These are phyloP conservation scores for Niebla homalea DNA, from an alignment of 495 filamentous ascomycete genomes.

Conservation along the genomic window DNA sequence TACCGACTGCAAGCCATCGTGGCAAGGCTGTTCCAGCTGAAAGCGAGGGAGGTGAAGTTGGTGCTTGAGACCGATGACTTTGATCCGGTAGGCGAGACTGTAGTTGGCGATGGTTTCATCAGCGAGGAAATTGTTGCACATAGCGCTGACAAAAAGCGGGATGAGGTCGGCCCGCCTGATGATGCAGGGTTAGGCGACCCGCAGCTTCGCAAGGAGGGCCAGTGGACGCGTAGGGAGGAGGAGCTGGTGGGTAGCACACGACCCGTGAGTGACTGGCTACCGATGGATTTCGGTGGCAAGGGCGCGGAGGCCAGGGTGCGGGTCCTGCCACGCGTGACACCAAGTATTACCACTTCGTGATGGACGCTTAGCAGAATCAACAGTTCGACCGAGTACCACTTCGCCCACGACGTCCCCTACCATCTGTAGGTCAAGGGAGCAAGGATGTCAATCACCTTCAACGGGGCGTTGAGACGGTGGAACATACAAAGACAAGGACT, in stretches of 20 bases:
- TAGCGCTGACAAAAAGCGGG: constrained; percentile 19
- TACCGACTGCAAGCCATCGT: constrained; percentile 71
- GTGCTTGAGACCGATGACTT: constrained; percentile 75
- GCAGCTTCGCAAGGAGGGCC: no score
- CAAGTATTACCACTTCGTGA: no score
- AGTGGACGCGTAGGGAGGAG: constrained; percentile 60
- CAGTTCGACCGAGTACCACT: no score
- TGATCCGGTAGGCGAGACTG: constrained; percentile 51
- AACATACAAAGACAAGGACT: no score
- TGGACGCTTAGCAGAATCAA: no score
- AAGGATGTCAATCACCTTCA: no score
- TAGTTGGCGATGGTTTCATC: constrained; percentile 39
- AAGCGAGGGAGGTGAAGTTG: constrained; percentile 49
- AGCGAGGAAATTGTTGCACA: constrained; percentile 44
- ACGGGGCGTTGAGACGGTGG: no score
- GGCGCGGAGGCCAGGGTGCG: neutral
- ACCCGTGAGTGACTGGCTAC: constrained; percentile 42
- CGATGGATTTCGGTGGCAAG: neutral
- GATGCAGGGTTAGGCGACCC: constrained; percentile 11
- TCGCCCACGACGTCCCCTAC: no score
- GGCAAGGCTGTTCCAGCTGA: constrained; percentile 51
- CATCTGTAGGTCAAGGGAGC: no score
- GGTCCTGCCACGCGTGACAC: neutral
- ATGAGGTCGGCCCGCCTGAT: neutral
- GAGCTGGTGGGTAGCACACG: constrained; percentile 71